A percentile compares a stretch with the other conserved stretches of the same genome.
Conservation (phyloP, 1,139 yeast species). For the Pneumocystis jirovecii region DNA sequence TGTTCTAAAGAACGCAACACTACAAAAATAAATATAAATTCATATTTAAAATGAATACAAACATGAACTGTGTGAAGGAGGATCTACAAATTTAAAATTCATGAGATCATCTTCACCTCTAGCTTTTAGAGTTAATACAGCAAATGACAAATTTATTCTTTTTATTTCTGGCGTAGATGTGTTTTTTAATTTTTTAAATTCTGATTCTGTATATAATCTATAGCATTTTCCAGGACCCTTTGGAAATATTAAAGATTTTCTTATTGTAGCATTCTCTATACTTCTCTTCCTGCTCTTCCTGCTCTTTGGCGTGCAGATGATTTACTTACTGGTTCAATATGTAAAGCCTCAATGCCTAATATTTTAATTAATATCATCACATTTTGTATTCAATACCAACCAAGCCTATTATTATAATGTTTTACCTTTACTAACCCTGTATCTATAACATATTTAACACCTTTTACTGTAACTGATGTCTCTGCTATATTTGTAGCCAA, state of each 20-base stretch:
- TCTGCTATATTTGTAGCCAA: conserved; percentile 93
- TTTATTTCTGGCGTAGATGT: conserved; percentile 90
- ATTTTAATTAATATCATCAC: background rate
- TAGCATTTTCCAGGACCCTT: conserved; percentile 62
- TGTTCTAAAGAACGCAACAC: conserved; percentile 62
- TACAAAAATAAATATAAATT: background rate
- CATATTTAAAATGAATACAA: background rate
- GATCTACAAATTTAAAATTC: conserved; percentile 84
- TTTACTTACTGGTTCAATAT: conserved; percentile 83
- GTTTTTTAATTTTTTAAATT: conserved; percentile 44
- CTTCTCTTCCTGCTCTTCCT: conserved; percentile 98
- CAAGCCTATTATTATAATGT: conserved; percentile 66
- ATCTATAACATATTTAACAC: conserved; percentile 87
- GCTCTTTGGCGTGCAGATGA: conserved; percentile 92
- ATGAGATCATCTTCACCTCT: conserved; percentile 72
- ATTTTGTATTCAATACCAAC: conserved; percentile 32
- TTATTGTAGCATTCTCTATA: conserved; percentile 14
- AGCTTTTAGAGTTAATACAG: conserved; percentile 67
- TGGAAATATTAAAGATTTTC: background rate
- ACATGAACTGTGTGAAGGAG: conserved; percentile 64
- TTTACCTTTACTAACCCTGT: conserved; percentile 85
- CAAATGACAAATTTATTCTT: conserved; percentile 71
- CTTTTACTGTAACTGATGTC: conserved; percentile 89
- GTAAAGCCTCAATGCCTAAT: conserved; percentile 57
- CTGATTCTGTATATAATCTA: conserved; percentile 62